Percentiles rank a stretch among this genome's conserved stretches.
phyloP scores from a whole-genome alignment of 202 grass and related monocot species.

The Hordeum pubiflorum region DNA sequence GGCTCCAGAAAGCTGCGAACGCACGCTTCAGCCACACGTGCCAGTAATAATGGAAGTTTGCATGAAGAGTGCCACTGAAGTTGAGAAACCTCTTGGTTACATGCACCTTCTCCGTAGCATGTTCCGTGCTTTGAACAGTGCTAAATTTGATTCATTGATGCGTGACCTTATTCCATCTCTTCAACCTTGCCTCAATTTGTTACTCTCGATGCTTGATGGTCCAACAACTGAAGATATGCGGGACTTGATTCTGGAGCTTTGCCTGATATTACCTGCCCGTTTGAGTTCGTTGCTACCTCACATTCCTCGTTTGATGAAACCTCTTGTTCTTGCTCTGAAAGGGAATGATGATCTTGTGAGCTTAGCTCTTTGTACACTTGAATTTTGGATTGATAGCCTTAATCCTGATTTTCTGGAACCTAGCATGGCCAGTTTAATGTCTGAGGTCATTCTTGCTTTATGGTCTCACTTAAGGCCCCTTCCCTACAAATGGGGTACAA shows the following conservation, averaged over 20 bases:
- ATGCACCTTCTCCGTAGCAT: constrained; percentile 95
- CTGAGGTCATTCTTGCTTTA: constrained; percentile 95
- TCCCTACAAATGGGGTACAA: constrained; percentile 89
- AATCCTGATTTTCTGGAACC: constrained; percentile 99
- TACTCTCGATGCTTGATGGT: constrained; percentile 94
- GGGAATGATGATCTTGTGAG: constrained; percentile 91
- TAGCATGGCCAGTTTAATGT: constrained; percentile 98
- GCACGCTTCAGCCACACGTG: constrained; percentile 89
- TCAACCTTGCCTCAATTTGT: constrained; percentile 95
- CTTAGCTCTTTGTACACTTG: constrained; percentile 88
- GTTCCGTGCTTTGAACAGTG: constrained; percentile 89
- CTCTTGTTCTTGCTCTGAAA: constrained; percentile 89
- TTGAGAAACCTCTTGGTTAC: constrained; percentile 97
- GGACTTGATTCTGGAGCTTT: constrained; percentile 88
- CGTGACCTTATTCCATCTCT: constrained; percentile 93
- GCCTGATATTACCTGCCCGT: constrained; percentile 90
- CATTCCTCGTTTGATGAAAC: constrained; percentile 97
- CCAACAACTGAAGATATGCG: constrained; percentile 86
- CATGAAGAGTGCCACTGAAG: constrained; percentile 94
- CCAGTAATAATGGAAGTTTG: constrained; percentile 97
- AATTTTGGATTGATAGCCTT: constrained; percentile 99
- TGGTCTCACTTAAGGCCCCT: constrained; percentile 92
- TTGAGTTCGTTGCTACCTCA: constrained; percentile 95
- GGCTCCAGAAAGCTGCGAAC: constrained; percentile 72
- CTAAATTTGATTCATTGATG: constrained; percentile 97